Evolutionary conservation across 495 filamentous ascomycete genomes (phyloP), one percentile per base, ranked within the genome.

Genomic region (Evernia prunastri): DNA sequence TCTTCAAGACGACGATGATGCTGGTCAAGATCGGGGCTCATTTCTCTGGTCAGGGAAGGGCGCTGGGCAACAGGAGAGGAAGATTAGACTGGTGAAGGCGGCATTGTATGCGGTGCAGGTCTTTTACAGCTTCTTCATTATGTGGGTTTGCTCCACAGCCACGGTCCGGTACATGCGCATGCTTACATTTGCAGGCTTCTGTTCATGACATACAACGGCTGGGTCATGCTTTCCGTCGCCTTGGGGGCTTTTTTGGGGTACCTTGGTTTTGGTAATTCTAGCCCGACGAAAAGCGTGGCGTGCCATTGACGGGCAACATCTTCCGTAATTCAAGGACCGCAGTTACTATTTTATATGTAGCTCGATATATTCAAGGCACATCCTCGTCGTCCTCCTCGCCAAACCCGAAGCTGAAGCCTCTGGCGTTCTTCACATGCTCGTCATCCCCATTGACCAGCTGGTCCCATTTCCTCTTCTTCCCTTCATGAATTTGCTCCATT

Each of bases 151-250:
- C 20, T 39, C 11, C 17, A 12, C 17, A 12, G 36, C 31, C 3
- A 23, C 25, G 11, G 27, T 31, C 20, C 20, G 69, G n/a, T 62
- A n/a, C n/a, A 37, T 39, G 23, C 53, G 33, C 53, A 45, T 47
- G 33, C 35, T 71, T 60, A 60, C 45, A 23, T 40, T 20, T 60
- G 15, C 54, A 98, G 94, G 94, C 78, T 99, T 66, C 79, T 99
- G 27, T 99, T 99, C 77, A 99, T 99, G 94, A 99, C 95, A 4
- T 99, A 99, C 74, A 99, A 99, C 69, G 94, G 95, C 20, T 92
- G 87, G 81, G 87, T 99, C 63, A 99, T 99, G 94, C 74, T 96
- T 65, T 83, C 93, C 0, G 91, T 97, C 15, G 90, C 88, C 15
- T 80, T 93, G 17, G 94, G 94, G 29, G 92, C 92, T 0, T 96